Percentiles rank a stretch among this genome's conserved stretches.
Evolutionary conservation across 1,139 yeast genomes (phyloP).

Genomic region (Sporopachydermia cereana): DNA sequence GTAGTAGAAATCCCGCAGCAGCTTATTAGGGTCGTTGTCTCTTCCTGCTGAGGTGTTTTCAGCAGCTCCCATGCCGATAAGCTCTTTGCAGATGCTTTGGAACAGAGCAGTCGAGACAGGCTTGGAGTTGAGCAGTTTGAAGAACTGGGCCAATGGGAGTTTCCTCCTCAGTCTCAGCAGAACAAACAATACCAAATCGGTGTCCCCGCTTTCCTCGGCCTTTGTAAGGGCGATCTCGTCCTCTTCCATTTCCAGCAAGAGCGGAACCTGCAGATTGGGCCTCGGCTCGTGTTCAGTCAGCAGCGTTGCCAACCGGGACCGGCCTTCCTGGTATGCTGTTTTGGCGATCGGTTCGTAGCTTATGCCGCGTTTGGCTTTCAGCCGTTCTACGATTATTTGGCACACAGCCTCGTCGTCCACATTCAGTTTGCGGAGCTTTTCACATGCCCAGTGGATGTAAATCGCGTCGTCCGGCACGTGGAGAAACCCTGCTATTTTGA

Average conservation of each 20-base stretch:
- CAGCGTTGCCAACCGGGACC: conserved; percentile 52
- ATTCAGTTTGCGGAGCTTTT: conserved; percentile 46
- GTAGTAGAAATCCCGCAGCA: conserved; percentile 41
- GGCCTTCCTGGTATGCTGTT: conserved; percentile 76
- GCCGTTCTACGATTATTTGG: conserved; percentile 34
- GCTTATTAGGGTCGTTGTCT: conserved; percentile 21
- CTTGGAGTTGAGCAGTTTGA: conserved; percentile 38
- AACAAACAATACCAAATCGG: conserved; percentile 52
- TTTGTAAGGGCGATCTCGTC: conserved; percentile 57
- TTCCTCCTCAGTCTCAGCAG: conserved; percentile 39
- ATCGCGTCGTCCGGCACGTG: conserved; percentile 43
- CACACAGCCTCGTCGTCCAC: conserved; percentile 51
- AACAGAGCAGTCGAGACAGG: conserved; percentile 33
- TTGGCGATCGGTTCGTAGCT: conserved; percentile 56
- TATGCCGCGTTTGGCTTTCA: conserved; percentile 29
- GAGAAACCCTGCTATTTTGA: conserved; percentile 46
- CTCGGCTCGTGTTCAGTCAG: conserved; percentile 61
- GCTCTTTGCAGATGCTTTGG: conserved; percentile 27
- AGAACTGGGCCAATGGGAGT: conserved; percentile 41
- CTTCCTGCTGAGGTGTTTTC: not conserved
- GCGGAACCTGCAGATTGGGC: conserved; percentile 47
- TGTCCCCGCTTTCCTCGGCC: conserved; percentile 55
- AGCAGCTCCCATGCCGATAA: not conserved
- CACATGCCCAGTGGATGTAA: conserved; percentile 74
- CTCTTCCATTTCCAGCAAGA: conserved; percentile 63